Conservation (phyloP, 2,329 filamentous ascomycete genomes). For the Penicillium expansum region DNA sequence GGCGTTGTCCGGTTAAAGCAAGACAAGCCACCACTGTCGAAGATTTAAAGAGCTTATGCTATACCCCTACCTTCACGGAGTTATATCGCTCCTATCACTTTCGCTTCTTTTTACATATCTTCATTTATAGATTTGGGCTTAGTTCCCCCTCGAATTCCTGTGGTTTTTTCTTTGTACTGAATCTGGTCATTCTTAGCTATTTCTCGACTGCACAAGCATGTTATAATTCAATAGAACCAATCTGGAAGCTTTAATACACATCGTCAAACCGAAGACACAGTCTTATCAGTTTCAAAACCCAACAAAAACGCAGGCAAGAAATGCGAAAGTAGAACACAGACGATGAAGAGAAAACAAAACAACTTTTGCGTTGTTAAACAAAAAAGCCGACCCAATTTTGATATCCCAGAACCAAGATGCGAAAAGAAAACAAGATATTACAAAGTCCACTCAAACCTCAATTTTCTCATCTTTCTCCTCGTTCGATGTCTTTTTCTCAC, state of each 20-base stretch:
- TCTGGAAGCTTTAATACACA: neutral
- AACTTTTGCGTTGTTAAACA: constrained; percentile 8
- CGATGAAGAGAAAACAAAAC: neutral
- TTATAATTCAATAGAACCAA: constrained; percentile 2
- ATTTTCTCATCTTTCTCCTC: constrained; percentile 12
- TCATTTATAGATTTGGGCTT: constrained; percentile 7
- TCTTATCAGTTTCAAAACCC: neutral
- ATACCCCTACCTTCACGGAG: constrained; percentile 1
- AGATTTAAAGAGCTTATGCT: constrained; percentile 26
- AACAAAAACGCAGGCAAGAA: neutral
- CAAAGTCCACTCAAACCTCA: constrained; percentile 9
- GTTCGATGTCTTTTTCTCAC: neutral
- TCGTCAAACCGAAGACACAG: too few species aligned
- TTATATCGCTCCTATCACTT: neutral
- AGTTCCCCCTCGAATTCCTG: neutral
- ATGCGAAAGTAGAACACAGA: neutral
- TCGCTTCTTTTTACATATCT: constrained; percentile 8
- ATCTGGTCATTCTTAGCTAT: neutral
- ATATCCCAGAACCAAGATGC: constrained; percentile 3
- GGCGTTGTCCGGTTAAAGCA: constrained; percentile 49
- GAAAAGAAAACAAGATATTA: neutral
- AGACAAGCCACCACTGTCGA: constrained; percentile 35
- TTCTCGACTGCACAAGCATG: neutral
- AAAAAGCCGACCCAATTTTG: constrained; percentile 12
- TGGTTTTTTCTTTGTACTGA: neutral